Evolutionary conservation across 257 asterid species (phyloP).

Genomic region (Nicotiana undulata): DNA sequence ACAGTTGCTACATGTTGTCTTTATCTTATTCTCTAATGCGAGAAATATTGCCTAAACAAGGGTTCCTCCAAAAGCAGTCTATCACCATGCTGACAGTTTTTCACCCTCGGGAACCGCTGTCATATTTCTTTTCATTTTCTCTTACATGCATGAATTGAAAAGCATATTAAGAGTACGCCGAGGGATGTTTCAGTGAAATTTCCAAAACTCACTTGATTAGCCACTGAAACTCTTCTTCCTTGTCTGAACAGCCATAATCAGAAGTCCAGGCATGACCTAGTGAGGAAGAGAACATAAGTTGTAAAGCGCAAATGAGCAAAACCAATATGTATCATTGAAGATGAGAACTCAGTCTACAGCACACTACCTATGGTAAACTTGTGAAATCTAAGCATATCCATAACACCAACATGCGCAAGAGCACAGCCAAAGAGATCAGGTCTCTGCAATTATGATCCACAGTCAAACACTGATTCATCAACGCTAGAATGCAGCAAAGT

Average conservation of each 20-base stretch:
- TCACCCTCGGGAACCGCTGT: not conserved
- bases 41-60: not conserved
- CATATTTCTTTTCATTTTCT: not conserved
- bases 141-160: not conserved
- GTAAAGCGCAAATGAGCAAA: not conserved
- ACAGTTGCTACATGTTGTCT: not conserved
- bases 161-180: not conserved
- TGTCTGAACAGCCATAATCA: slow-evolving; percentile 89
- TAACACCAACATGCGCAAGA: slow-evolving; percentile 97
- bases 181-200: not conserved
- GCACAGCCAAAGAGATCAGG: slow-evolving; percentile 99
- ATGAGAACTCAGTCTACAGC: not conserved
- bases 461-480: not conserved
- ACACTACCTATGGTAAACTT: slow-evolving; percentile 81
- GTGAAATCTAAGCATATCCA: slow-evolving; percentile 99
- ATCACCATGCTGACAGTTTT: not conserved
- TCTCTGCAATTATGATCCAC: slow-evolving; percentile 47
- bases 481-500: not conserved
- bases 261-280: slow-evolving; percentile 99
- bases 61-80: not conserved
- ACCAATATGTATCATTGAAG: not conserved
- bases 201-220: slow-evolving; percentile 62
- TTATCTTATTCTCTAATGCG: not conserved
- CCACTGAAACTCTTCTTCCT: slow-evolving; percentile 90
- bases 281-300: not conserved